Evolutionary conservation across 164 flowering plant genomes (phyloP).

Genomic region (Protea cynaroides): DNA sequence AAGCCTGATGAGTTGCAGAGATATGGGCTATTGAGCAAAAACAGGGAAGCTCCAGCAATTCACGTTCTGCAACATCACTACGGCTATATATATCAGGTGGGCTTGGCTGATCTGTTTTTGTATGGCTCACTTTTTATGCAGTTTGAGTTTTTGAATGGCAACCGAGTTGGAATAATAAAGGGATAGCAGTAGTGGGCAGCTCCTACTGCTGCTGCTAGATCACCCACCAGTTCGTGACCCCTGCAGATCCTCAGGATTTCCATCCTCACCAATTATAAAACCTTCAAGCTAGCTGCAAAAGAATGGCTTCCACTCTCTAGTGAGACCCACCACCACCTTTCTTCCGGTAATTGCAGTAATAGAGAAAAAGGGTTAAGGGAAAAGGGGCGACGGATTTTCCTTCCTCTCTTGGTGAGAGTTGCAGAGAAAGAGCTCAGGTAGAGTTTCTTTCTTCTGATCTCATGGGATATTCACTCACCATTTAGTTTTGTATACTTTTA

Average conservation of each 20-base stretch:
- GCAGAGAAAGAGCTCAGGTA: too few relatives aligned
- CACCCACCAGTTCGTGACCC: slow-evolving; percentile 40
- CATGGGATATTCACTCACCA: too few relatives aligned
- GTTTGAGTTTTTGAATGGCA: slow-evolving; percentile 38
- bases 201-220: slow-evolving; percentile 12
- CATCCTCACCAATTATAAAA: slow-evolving; percentile 31
- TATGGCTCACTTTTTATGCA: neutral
- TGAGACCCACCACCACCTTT: slow-evolving; percentile 52
- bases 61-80: slow-evolving; percentile 33
- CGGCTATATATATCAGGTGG: slow-evolving; percentile 35
- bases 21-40: slow-evolving; percentile 35
- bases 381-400: too few relatives aligned
- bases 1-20: slow-evolving; percentile 25
- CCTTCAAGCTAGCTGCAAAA: slow-evolving; percentile 42
- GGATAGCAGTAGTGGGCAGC: slow-evolving; percentile 4
- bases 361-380: too few relatives aligned
- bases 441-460: too few relatives aligned
- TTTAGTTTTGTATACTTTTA: too few relatives aligned
- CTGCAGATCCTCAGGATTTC: slow-evolving; percentile 99
- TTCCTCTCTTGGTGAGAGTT: too few relatives aligned
- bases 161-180: slow-evolving; percentile 9
- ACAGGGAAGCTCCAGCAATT: slow-evolving; percentile 20
- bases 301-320: slow-evolving; percentile 40
- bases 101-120: slow-evolving; percentile 3
- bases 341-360: too few relatives aligned